Conservation (phyloP, 352 stramenopile species). For the Phytophthora hibernalis region DNA sequence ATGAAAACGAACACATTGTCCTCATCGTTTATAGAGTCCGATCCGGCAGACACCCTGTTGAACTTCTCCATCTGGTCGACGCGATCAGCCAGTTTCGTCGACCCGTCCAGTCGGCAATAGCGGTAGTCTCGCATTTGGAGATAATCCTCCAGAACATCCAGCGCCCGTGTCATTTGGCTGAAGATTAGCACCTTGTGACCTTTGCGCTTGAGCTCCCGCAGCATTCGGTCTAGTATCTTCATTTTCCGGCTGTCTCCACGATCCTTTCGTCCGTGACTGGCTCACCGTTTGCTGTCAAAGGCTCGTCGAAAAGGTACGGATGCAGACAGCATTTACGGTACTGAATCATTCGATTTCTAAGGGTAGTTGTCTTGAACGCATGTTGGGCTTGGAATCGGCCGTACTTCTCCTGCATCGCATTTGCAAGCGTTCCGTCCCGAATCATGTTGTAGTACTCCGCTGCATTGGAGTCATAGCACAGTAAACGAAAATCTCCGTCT, state of each 20-base stretch:
- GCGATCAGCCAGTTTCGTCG: slow-evolving; percentile 91
- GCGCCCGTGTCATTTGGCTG: slow-evolving; percentile 97
- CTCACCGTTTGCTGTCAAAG: slow-evolving; percentile 56
- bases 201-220: slow-evolving; percentile 94
- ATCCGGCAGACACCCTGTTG: slow-evolving; percentile 76
- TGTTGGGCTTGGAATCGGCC: slow-evolving; percentile 58
- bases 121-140: slow-evolving; percentile 86
- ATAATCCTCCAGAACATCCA: slow-evolving; percentile 99
- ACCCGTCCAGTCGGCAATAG: slow-evolving; percentile 98
- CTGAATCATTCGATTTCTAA: slow-evolving; percentile 84
- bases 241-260: slow-evolving; percentile 95
- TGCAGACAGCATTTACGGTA: slow-evolving; percentile 91
- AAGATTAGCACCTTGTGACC: slow-evolving; percentile 99
- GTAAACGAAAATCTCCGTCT: slow-evolving; percentile 99
- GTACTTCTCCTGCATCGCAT: slow-evolving; percentile 88
- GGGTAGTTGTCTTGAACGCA: slow-evolving; percentile 57
- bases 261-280: slow-evolving; percentile 89
- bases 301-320: slow-evolving; percentile 90
- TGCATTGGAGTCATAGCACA: slow-evolving; percentile 95
- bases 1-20: slow-evolving; percentile 85
- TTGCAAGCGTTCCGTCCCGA: slow-evolving; percentile 85
- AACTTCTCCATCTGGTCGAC: slow-evolving; percentile 98
- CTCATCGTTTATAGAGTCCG: slow-evolving; percentile 34
- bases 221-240: slow-evolving; percentile 98
- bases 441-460: slow-evolving; percentile 96